These are phyloP conservation scores for Lasiodiplodia citricola DNA, from an alignment of 2,329 filamentous ascomycete genomes.

Conservation along the genomic window DNA sequence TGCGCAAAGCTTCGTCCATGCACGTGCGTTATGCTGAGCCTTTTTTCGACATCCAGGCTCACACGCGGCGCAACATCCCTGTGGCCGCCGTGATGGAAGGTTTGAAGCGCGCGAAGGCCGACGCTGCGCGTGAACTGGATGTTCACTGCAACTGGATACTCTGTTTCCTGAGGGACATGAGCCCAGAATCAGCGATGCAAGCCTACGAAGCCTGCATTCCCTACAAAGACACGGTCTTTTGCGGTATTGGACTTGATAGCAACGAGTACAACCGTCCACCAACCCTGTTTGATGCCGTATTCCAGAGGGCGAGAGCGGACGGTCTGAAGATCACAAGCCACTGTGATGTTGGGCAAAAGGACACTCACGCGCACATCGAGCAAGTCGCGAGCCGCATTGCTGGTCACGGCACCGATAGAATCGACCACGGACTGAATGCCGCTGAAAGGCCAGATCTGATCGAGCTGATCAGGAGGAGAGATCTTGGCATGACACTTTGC, in stretches of 20 bases:
- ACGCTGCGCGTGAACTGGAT: slow-evolving; percentile 27
- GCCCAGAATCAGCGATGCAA: slow-evolving; percentile 45
- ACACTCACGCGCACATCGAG: slow-evolving; percentile 51
- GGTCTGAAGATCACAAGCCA: slow-evolving; percentile 56
- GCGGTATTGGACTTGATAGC: slow-evolving; percentile 54
- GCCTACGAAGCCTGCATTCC: slow-evolving; percentile 48
- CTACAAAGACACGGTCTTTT: slow-evolving; percentile 50
- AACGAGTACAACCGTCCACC: slow-evolving; percentile 56
- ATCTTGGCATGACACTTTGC: slow-evolving; percentile 50
- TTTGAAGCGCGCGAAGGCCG: slow-evolving; percentile 34
- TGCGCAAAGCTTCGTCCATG: slow-evolving; percentile 40
- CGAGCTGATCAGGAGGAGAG: slow-evolving; percentile 37
- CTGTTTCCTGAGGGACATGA: slow-evolving; percentile 51
- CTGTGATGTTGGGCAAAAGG: slow-evolving; percentile 58
- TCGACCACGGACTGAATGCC: slow-evolving; percentile 52
- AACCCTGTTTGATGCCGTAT: slow-evolving; percentile 51
- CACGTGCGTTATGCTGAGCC: slow-evolving; percentile 50
- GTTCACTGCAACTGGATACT: slow-evolving; percentile 44
- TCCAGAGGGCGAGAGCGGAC: slow-evolving; percentile 44
- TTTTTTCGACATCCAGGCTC: slow-evolving; percentile 53
- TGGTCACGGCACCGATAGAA: slow-evolving; percentile 43
- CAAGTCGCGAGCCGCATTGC: slow-evolving; percentile 41
- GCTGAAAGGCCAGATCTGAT: slow-evolving; percentile 43
- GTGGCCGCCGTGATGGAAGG: slow-evolving; percentile 43
- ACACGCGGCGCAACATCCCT: slow-evolving; percentile 45